Percentiles rank a stretch among this genome's conserved stretches.
These are phyloP conservation scores for Fusarium luffae DNA, from an alignment of 2,329 filamentous ascomycete genomes.

Conservation along the genomic window DNA sequence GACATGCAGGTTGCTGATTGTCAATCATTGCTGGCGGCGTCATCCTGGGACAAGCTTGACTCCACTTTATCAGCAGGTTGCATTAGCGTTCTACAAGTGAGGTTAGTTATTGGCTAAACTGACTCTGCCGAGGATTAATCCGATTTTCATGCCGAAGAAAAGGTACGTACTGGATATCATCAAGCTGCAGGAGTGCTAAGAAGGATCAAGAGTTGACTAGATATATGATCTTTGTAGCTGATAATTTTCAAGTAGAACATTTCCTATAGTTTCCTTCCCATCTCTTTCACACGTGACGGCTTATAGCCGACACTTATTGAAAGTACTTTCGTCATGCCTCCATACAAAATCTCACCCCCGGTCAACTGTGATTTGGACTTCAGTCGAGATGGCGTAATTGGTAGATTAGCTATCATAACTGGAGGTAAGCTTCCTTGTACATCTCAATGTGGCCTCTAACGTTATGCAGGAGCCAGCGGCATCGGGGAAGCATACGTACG, in stretches of 20 bases:
- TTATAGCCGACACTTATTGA: fast-evolving
- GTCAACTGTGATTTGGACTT: not conserved
- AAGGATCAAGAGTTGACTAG: not conserved
- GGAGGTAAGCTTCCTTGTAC: not conserved
- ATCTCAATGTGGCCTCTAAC: not conserved
- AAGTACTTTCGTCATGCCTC: not conserved
- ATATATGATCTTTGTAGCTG: not conserved
- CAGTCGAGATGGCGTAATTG: not conserved
- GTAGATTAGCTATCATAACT: not conserved
- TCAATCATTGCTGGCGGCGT: not conserved
- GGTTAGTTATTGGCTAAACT: not conserved
- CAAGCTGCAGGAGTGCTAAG: not conserved
- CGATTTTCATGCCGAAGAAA: not conserved
- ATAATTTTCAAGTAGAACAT: no score
- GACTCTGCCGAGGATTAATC: fast-evolving
- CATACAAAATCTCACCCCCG: fast-evolving
- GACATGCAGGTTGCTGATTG: not conserved
- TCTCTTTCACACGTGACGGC: not conserved
- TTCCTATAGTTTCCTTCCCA: no score
- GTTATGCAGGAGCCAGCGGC: not conserved
- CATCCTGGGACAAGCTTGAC: not conserved
- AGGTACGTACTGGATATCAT: slow-evolving; percentile 1
- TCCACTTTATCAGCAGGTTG: slow-evolving; percentile 30
- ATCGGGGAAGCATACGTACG: slow-evolving; percentile 9
- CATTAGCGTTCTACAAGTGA: slow-evolving; percentile 3